phyloP scores from a whole-genome alignment of 176 grass and related monocot genomes.

The Juncus effusus region DNA sequence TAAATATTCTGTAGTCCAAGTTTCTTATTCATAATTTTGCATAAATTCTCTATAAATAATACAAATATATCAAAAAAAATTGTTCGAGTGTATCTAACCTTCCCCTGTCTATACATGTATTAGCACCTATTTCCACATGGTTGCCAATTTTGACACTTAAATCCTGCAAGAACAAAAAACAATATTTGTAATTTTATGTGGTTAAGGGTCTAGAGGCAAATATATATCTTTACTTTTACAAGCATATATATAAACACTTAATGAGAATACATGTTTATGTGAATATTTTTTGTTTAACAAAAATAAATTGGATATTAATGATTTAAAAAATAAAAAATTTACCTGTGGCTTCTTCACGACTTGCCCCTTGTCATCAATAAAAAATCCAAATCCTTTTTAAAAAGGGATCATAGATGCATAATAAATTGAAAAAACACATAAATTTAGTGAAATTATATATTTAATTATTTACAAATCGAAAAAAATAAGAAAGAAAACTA shows the following conservation, averaged over 20 bases:
- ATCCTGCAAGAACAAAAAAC: constrained; percentile 37
- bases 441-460: neutral
- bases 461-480: neutral
- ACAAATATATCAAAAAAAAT: constrained; percentile 13
- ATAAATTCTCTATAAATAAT: neutral
- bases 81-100: constrained; percentile 41
- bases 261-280: too few relatives aligned
- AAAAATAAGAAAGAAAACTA: constrained; percentile 1
- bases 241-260: too few relatives aligned
- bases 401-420: neutral
- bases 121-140: constrained; percentile 90
- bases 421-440: too few relatives aligned
- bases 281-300: neutral
- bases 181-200: constrained; percentile 1
- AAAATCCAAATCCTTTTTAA: constrained; percentile 76
- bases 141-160: constrained; percentile 54
- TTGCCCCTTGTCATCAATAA: constrained; percentile 58
- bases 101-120: constrained; percentile 91
- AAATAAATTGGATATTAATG: constrained; percentile 5
- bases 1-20: neutral
- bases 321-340: constrained; percentile 8
- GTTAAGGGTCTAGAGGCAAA: constrained; percentile 1
- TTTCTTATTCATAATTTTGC: neutral
- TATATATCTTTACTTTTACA: neutral
- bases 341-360: constrained; percentile 82